Conservation (phyloP, 2,329 filamentous ascomycete species). For the Botrytis galanthina region DNA sequence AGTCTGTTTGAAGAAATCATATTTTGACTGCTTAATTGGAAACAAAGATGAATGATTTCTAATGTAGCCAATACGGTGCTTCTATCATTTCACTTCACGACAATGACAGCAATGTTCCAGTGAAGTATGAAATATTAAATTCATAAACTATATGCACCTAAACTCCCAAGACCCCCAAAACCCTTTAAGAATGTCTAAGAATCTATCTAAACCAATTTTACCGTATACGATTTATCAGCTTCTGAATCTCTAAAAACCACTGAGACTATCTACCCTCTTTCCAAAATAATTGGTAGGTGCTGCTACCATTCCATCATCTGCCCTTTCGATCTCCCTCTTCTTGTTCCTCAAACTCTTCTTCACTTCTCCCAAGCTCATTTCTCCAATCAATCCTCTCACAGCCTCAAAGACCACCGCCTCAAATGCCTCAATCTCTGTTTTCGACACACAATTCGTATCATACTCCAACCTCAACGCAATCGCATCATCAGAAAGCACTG, state of each 20-base stretch:
- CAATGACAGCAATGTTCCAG: accelerated
- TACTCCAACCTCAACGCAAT: constrained; percentile 9
- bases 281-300: not conserved
- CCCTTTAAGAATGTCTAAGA: not conserved
- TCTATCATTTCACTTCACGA: not conserved
- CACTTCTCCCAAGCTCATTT: not conserved
- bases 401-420: constrained; percentile 4
- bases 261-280: not conserved
- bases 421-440: not conserved
- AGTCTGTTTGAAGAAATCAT: not conserved
- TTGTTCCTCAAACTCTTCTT: not conserved
- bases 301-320: not conserved
- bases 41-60: not conserved
- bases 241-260: not conserved
- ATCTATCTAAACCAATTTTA: not conserved
- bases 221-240: too few relatives aligned
- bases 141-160: not conserved
- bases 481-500: not conserved
- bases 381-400: not conserved
- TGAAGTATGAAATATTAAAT: not conserved
- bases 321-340: not conserved
- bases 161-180: not conserved
- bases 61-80: not conserved
- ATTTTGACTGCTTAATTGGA: not conserved
- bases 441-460: constrained; percentile 5